These are phyloP conservation scores for Borovskyia barvae DNA, from an alignment of 208 protist genomes.

Conservation along the genomic window DNA sequence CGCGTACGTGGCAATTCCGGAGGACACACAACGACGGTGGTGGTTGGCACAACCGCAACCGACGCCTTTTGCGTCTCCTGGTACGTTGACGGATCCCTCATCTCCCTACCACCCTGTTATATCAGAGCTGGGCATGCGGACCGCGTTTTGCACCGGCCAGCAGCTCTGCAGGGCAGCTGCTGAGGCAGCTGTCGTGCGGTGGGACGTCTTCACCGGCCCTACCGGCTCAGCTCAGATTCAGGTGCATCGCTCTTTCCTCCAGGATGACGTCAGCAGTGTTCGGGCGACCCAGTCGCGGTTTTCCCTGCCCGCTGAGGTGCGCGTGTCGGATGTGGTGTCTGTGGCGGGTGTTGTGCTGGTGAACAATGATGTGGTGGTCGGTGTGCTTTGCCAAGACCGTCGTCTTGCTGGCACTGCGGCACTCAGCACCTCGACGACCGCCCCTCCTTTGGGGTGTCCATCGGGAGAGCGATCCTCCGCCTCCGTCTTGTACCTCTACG, in stretches of 20 bases:
- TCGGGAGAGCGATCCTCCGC: neutral
- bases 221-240: conserved; percentile 1
- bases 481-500: conserved; percentile 54
- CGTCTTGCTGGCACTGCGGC: neutral
- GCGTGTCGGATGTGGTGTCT: conserved; percentile 8
- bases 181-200: conserved; percentile 6
- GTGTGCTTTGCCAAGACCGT: conserved; percentile 13
- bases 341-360: conserved; percentile 29
- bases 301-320: neutral
- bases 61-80: too few relatives aligned
- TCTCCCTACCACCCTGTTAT: too few relatives aligned
- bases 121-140: neutral
- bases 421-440: neutral
- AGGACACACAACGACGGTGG: conserved; percentile 15
- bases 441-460: neutral
- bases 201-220: conserved; percentile 4
- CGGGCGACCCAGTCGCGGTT: conserved; percentile 4
- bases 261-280: neutral
- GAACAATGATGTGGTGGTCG: conserved; percentile 60
- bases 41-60: neutral
- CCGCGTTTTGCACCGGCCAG: conserved; percentile 9
- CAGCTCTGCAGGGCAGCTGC: neutral
- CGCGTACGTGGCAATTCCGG: conserved; percentile 19
- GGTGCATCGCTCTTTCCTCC: conserved; percentile 13
- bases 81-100: too few relatives aligned